Conservation (phyloP, 2,329 filamentous ascomycete species). For the Chaetomium strumarium region DNA sequence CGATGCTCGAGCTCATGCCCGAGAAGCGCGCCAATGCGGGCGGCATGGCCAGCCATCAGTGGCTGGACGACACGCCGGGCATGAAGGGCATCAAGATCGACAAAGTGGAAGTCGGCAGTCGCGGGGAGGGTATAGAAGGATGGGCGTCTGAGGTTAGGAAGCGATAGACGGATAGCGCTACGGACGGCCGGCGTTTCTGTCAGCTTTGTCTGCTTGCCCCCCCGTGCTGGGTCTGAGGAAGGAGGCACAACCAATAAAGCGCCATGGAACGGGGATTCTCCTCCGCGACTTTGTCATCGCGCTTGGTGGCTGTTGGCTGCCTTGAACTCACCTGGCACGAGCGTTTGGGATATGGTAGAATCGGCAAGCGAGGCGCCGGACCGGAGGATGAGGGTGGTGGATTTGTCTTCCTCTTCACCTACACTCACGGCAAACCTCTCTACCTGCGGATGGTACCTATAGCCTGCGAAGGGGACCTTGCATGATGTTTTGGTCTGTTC, state of each 20-base stretch:
- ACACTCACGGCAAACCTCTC: not conserved
- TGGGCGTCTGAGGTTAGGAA: slow-evolving; percentile 88
- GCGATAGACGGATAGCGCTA: slow-evolving; percentile 45
- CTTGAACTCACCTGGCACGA: no score
- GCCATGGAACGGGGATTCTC: no score
- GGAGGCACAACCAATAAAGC: no score
- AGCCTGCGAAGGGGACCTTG: not conserved
- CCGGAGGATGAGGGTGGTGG: not conserved
- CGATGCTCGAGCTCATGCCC: slow-evolving; percentile 86
- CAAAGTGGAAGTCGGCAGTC: slow-evolving; percentile 68
- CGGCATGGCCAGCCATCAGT: slow-evolving; percentile 82
- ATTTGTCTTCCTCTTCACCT: not conserved
- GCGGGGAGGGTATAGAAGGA: slow-evolving; percentile 87
- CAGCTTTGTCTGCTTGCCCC: no score
- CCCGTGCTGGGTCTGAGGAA: no score
- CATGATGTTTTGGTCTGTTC: not conserved
- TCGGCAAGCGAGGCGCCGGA: no score
- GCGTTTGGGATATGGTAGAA: no score
- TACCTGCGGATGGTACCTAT: not conserved
- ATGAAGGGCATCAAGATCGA: slow-evolving; percentile 78
- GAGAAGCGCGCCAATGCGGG: slow-evolving; percentile 90
- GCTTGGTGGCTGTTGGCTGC: no score
- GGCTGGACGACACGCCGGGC: slow-evolving; percentile 77
- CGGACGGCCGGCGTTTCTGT: no score
- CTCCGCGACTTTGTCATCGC: no score